Conservation (phyloP, 2,329 filamentous ascomycete genomes). For the Hyphodiscus sp. region DNA sequence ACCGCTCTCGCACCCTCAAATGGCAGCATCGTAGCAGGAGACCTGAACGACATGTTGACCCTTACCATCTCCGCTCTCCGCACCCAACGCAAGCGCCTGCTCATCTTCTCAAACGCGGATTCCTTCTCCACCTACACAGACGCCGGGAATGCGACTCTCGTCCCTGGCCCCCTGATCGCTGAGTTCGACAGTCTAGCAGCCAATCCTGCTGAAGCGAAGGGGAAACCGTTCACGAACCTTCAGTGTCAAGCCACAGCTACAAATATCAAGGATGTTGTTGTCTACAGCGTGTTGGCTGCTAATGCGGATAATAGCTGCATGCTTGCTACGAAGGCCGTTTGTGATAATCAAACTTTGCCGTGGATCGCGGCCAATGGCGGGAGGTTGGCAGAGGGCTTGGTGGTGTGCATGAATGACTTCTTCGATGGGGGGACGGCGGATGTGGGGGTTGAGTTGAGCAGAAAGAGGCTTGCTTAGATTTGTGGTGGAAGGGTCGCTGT, state of each 20-base stretch:
- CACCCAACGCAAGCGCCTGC: conserved; percentile 31
- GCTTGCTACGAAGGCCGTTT: conserved; percentile 42
- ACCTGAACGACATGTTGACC: conserved; percentile 31
- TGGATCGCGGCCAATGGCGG: conserved; percentile 38
- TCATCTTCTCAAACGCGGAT: conserved; percentile 33
- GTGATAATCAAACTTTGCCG: conserved; percentile 42
- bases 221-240: conserved; percentile 35
- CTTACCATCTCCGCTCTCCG: conserved; percentile 32
- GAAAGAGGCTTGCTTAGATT: conserved; percentile 14
- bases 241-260: conserved; percentile 47
- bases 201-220: conserved; percentile 27
- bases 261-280: conserved; percentile 41
- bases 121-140: conserved; percentile 37
- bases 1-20: conserved; percentile 29
- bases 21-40: conserved; percentile 23
- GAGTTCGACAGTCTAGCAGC: conserved; percentile 30
- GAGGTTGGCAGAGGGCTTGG: conserved; percentile 33
- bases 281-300: conserved; percentile 38
- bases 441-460: conserved; percentile 34
- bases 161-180: conserved; percentile 33
- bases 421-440: conserved; percentile 44
- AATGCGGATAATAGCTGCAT: conserved; percentile 39
- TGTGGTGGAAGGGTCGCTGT: too few relatives aligned
- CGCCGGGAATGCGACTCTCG: conserved; percentile 36
- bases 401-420: conserved; percentile 46